Evolutionary conservation across 2,329 filamentous ascomycete species (phyloP).

Genomic region (Colletotrichum gloeosporioides): DNA sequence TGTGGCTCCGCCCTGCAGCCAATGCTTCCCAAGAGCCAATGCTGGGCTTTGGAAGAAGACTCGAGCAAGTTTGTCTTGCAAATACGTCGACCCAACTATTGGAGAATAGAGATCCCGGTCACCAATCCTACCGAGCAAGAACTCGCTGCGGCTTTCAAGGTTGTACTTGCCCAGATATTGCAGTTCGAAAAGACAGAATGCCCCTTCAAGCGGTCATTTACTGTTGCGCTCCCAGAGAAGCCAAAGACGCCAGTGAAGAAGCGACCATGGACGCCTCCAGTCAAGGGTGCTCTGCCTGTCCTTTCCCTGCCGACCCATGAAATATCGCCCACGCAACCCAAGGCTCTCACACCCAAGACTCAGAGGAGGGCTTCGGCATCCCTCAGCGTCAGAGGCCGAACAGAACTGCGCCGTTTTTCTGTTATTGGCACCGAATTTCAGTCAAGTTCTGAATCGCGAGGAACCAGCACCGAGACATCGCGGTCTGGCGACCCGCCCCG

Average conservation of each 20-base stretch:
- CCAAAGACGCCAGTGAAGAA: constrained; percentile 70
- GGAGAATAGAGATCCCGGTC: constrained; percentile 85
- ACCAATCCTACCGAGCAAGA: constrained; percentile 66
- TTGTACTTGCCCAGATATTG: constrained; percentile 73
- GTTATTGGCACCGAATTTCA: constrained; percentile 10
- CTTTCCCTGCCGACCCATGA: constrained; percentile 38
- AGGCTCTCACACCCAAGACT: constrained; percentile 4
- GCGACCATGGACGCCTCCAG: constrained; percentile 68
- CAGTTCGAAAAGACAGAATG: constrained; percentile 89
- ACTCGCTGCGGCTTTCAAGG: constrained; percentile 71
- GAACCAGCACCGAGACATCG: neutral
- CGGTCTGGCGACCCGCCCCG: neutral
- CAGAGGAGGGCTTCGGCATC: constrained; percentile 12
- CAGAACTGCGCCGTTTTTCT: constrained; percentile 13
- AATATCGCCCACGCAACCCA: constrained; percentile 14
- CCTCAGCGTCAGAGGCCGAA: neutral
- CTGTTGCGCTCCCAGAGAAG: constrained; percentile 73
- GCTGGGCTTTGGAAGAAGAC: constrained; percentile 88
- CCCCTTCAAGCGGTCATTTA: constrained; percentile 81
- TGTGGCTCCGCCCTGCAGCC: constrained; percentile 85
- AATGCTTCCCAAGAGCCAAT: constrained; percentile 88
- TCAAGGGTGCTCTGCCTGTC: constrained; percentile 36
- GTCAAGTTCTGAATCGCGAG: neutral
- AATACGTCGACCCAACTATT: constrained; percentile 83
- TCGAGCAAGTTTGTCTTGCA: constrained; percentile 85